Evolutionary conservation across 2,329 filamentous ascomycete species (phyloP).

Genomic region (Colletotrichum brevisporum): DNA sequence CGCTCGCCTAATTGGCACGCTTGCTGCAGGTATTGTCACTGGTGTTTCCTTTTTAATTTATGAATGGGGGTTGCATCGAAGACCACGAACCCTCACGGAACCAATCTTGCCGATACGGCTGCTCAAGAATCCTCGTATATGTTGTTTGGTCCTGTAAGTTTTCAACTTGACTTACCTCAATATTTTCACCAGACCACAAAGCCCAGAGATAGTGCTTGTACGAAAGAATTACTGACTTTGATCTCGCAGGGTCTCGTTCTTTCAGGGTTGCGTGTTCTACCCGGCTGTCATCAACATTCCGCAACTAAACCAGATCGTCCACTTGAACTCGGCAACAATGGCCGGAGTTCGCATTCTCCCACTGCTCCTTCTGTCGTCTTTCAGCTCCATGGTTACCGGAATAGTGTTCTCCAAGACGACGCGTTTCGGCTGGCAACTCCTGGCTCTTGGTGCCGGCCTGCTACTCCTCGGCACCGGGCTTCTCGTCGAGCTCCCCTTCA

Average conservation of each 20-base stretch:
- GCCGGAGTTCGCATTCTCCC: not conserved
- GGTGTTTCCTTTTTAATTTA: conserved; percentile 7
- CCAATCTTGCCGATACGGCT: conserved; percentile 4
- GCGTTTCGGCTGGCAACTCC: conserved; percentile 6
- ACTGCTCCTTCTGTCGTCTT: not conserved
- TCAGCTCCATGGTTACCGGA: conserved; percentile 2
- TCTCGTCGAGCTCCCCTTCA: conserved; percentile 5
- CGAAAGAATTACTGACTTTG: not conserved
- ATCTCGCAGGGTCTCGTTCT: not conserved
- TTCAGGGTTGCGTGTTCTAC: conserved; percentile 6
- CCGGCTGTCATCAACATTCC: not conserved
- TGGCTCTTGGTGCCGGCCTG: not conserved
- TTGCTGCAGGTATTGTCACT: not conserved
- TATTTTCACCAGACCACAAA: not conserved
- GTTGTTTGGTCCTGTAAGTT: not conserved
- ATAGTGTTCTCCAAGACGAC: conserved; percentile 3
- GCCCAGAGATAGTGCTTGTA: not conserved
- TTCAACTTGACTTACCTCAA: not conserved
- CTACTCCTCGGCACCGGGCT: not conserved
- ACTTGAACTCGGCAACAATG: conserved; percentile 1
- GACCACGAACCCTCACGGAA: not conserved
- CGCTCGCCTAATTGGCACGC: not conserved
- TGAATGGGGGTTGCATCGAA: not conserved
- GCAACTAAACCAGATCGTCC: conserved; percentile 8
- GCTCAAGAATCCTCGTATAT: not conserved